phyloP scores from a whole-genome alignment of 2,329 filamentous ascomycete genomes.

The Zymoseptoria tritici region DNA sequence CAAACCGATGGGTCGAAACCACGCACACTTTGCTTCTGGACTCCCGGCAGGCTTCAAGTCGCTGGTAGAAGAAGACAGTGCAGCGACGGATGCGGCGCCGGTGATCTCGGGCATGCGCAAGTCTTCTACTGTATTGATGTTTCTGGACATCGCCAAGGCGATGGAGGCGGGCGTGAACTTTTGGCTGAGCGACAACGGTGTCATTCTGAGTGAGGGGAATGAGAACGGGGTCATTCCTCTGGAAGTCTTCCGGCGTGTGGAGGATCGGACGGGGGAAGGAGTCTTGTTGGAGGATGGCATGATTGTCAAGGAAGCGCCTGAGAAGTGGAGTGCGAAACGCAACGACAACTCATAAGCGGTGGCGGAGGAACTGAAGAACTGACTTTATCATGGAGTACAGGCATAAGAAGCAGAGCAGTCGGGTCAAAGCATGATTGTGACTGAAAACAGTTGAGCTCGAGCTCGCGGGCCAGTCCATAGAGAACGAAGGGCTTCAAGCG shows the following conservation, averaged over 20 bases:
- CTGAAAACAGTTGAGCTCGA: background rate
- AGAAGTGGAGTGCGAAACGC: constrained; percentile 39
- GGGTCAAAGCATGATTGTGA: background rate
- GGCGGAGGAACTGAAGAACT: constrained; percentile 3
- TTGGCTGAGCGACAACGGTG: constrained; percentile 46
- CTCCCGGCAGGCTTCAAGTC: constrained; percentile 47
- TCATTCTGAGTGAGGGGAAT: constrained; percentile 42
- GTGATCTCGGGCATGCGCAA: constrained; percentile 47
- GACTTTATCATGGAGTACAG: background rate
- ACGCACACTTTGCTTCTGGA: constrained; percentile 82
- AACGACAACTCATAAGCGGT: constrained; percentile 30
- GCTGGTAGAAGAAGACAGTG: constrained; percentile 22
- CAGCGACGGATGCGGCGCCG: constrained; percentile 45
- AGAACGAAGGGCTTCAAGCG: background rate
- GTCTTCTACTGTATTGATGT: constrained; percentile 59
- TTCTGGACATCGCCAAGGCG: constrained; percentile 70
- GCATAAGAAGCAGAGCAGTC: background rate
- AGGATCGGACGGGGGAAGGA: constrained; percentile 52
- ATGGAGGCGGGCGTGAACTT: constrained; percentile 63
- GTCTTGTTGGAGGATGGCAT: constrained; percentile 65
- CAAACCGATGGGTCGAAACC: constrained; percentile 71
- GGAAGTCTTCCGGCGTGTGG: constrained; percentile 65
- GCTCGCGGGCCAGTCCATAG: background rate
- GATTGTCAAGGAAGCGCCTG: constrained; percentile 59
- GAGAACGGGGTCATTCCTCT: constrained; percentile 56